These are phyloP conservation scores for Sphagnum contortum DNA, from an alignment of 225 moss, liverwort and hornwort genomes.

Conservation along the genomic window DNA sequence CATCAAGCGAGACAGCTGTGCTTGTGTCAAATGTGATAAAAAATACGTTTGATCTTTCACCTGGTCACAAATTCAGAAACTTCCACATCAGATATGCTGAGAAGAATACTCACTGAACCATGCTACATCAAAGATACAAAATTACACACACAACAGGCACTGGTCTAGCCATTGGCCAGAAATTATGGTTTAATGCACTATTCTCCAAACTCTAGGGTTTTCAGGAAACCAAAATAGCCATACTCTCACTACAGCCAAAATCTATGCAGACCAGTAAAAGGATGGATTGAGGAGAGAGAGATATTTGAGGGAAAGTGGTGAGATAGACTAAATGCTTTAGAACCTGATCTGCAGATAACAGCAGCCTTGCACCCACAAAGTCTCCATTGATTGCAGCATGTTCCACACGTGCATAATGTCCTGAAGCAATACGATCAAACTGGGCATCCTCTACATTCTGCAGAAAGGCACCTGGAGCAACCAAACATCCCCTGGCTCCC, in stretches of 20 bases:
- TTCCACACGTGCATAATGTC: conserved; percentile 83
- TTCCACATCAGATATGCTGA: neutral
- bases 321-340: neutral
- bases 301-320: too few species aligned
- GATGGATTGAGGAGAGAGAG: neutral
- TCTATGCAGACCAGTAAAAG: too few species aligned
- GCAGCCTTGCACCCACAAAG: conserved; percentile 30
- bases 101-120: too few species aligned
- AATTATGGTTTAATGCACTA: too few species aligned
- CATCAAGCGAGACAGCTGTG: conserved; percentile 67
- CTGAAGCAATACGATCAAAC: conserved; percentile 88
- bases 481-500: neutral
- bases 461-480: conserved; percentile 58
- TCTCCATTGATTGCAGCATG: conserved; percentile 8
- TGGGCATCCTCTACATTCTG: conserved; percentile 57
- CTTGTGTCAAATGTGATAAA: conserved; percentile 70
- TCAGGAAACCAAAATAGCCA: too few species aligned
- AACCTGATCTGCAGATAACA: conserved; percentile 80
- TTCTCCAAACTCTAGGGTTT: too few species aligned
- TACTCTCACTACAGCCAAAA: too few species aligned
- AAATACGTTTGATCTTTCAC: conserved; percentile 97
- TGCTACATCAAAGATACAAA: neutral
- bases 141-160: too few species aligned
- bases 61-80: conserved; percentile 20
- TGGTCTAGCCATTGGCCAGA: too few species aligned